A percentile compares a stretch with the other conserved stretches of the same genome.
Conservation (phyloP, 176 grass and related monocot species). For the Musa schizocarpa region DNA sequence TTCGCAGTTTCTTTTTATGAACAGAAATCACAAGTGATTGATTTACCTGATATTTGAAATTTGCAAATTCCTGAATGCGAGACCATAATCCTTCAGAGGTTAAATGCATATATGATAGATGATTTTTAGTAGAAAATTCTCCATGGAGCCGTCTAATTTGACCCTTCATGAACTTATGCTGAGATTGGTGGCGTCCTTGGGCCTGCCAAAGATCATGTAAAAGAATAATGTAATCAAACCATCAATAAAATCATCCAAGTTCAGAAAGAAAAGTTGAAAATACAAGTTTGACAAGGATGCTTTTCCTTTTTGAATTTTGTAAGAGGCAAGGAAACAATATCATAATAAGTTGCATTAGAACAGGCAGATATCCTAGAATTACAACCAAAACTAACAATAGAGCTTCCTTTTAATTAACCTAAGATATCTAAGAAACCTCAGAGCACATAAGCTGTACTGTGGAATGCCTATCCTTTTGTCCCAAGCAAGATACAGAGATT, state of each 20-base stretch:
- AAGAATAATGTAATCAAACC: constrained; percentile 15
- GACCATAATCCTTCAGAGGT: constrained; percentile 69
- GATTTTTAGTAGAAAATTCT: constrained; percentile 38
- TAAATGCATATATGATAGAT: constrained; percentile 36
- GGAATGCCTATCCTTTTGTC: too few species aligned
- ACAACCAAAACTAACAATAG: too few species aligned
- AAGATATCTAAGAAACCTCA: too few species aligned
- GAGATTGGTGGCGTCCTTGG: constrained; percentile 29
- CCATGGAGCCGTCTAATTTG: constrained; percentile 32
- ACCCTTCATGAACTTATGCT: constrained; percentile 35
- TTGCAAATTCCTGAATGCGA: constrained; percentile 64
- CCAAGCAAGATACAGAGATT: too few species aligned
- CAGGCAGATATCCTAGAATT: too few species aligned
- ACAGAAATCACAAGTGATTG: neutral
- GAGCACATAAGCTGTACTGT: too few species aligned
- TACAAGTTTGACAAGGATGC: too few species aligned
- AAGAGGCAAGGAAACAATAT: too few species aligned
- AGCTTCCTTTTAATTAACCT: too few species aligned
- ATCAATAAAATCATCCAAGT: neutral
- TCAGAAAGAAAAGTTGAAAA: too few species aligned
- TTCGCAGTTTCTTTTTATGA: constrained; percentile 12
- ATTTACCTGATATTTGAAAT: constrained; percentile 79
- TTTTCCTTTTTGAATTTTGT: too few species aligned
- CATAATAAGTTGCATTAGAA: neutral
- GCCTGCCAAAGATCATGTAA: constrained; percentile 15